Evolutionary conservation across 805 yeast genomes (phyloP).

Genomic region (Candida methanosorbosa): DNA sequence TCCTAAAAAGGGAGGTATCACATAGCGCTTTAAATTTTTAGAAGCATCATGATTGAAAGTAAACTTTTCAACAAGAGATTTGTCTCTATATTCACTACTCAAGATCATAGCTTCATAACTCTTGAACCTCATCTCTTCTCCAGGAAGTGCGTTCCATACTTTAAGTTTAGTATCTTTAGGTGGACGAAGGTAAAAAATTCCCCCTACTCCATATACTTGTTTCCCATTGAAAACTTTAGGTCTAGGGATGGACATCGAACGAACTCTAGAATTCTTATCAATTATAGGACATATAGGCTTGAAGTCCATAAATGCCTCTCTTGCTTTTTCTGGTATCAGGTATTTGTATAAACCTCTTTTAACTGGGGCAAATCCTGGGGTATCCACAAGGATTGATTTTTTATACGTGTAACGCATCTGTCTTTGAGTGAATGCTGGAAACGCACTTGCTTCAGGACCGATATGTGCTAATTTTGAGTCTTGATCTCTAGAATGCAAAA

Average conservation of each 20-base stretch:
- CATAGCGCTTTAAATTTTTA: conserved; percentile 30
- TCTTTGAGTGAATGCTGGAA: conserved; percentile 69
- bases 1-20: conserved; percentile 67
- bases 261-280: conserved; percentile 3
- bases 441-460: conserved; percentile 39
- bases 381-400: conserved; percentile 27
- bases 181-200: conserved; percentile 47
- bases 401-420: conserved; percentile 30
- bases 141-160: conserved; percentile 36
- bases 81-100: conserved; percentile 14
- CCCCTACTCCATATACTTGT: conserved; percentile 40
- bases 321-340: conserved; percentile 9
- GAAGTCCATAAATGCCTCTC: conserved; percentile 2
- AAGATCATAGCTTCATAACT: conserved; percentile 24
- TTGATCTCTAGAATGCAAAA: conserved; percentile 16
- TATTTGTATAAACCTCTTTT: conserved; percentile 23
- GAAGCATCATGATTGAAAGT: conserved; percentile 16
- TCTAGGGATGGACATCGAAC: conserved; percentile 2
- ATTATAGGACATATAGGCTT: conserved; percentile 4
- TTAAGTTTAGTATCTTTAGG: conserved; percentile 44
- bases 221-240: conserved; percentile 15
- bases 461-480: conserved; percentile 15
- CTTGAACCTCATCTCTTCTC: conserved; percentile 26
- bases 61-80: conserved; percentile 15
- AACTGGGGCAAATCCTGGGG: conserved; percentile 36